Percentiles rank a stretch among this genome's conserved stretches.
These are phyloP conservation scores for Starmerella vitae DNA, from an alignment of 805 yeast genomes.

Conservation along the genomic window DNA sequence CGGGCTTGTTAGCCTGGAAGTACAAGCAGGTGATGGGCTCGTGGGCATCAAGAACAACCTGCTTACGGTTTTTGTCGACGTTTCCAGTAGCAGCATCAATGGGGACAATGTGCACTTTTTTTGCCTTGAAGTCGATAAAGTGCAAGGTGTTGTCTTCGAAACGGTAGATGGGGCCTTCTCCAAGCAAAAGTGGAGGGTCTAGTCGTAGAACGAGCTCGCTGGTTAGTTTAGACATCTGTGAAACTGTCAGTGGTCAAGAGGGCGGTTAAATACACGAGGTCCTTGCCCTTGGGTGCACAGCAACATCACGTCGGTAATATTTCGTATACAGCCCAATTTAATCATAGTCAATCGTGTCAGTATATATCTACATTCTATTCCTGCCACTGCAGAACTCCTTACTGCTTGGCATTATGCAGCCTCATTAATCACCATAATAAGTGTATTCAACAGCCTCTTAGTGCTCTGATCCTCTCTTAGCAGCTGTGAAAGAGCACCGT, in stretches of 20 bases:
- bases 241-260: no score
- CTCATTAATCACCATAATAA: conserved; percentile 45
- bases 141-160: conserved; percentile 26
- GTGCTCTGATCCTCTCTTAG: conserved; percentile 81
- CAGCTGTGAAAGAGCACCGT: conserved; percentile 67
- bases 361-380: no score
- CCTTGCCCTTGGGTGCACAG: no score
- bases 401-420: no score
- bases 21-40: conserved; percentile 27
- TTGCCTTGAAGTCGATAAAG: conserved; percentile 26
- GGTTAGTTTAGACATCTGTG: background rate
- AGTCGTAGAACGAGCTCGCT: conserved; percentile 3
- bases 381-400: no score
- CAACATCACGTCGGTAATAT: no score
- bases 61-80: conserved; percentile 9
- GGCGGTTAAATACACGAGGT: no score
- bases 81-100: conserved; percentile 23
- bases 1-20: conserved; percentile 25
- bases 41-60: conserved; percentile 19
- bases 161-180: conserved; percentile 29
- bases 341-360: no score
- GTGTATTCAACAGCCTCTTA: conserved; percentile 71
- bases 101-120: conserved; percentile 24
- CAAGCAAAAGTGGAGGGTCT: conserved; percentile 24
- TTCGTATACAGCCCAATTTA: no score